Conservation (phyloP, 306 rosid genomes). For the Cucumis cinereus region DNA sequence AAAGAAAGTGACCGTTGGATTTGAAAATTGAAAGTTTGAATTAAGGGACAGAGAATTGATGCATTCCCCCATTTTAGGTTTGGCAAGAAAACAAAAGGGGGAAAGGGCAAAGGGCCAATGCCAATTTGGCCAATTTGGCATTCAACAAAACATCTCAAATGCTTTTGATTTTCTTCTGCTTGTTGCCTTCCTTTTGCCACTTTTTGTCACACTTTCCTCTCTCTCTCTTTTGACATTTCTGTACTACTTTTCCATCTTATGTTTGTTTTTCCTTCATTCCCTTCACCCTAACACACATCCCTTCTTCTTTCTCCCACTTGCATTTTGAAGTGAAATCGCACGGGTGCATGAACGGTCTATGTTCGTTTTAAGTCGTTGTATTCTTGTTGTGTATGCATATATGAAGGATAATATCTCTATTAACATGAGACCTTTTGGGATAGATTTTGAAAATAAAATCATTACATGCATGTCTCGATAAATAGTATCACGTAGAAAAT, state of each 20-base stretch:
- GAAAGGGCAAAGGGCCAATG: background rate
- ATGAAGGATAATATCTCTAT: background rate
- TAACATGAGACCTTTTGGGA: background rate
- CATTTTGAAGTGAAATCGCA: background rate
- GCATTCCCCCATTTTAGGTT: background rate
- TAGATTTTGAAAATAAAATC: background rate
- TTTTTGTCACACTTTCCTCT: background rate
- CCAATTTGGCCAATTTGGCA: background rate
- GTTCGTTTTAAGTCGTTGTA: background rate
- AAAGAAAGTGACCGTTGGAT: background rate
- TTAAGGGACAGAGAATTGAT: background rate
- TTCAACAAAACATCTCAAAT: background rate
- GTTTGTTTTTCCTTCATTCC: background rate
- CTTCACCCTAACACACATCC: background rate
- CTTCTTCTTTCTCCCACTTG: background rate
- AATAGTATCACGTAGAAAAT: background rate
- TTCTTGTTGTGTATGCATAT: background rate
- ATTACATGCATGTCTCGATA: too few relatives aligned
- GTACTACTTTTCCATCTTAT: background rate
- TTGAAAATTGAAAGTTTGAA: background rate
- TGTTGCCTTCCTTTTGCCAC: constrained; percentile 5
- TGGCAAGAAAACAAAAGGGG: background rate
- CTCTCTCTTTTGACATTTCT: background rate
- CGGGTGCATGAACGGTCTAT: background rate
- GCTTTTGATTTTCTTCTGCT: background rate